Percentiles rank a stretch among this genome's conserved stretches.
These are phyloP conservation scores for Melaleuca alternifolia DNA, from an alignment of 345 rosid species.

Conservation along the genomic window DNA sequence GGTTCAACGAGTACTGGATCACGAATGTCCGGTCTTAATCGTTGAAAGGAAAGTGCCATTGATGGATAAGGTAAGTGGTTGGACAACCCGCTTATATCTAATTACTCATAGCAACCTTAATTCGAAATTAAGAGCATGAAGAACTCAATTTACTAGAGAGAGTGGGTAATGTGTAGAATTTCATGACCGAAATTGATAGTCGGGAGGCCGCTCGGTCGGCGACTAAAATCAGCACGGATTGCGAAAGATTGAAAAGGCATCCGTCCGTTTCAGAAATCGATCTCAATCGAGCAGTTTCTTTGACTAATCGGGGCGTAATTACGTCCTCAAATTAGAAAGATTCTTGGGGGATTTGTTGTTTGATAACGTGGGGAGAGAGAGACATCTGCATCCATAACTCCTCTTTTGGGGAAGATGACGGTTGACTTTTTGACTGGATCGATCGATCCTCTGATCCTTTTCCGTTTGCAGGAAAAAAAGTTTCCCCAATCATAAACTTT, in stretches of 20 bases:
- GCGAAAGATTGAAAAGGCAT: not conserved
- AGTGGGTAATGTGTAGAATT: not conserved
- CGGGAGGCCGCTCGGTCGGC: rapidly evolving
- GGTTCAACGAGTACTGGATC: not conserved
- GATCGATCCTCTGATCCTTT: not conserved
- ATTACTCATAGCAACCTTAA: not conserved
- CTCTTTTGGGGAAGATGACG: not conserved
- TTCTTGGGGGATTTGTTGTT: not conserved
- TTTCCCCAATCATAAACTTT: not conserved
- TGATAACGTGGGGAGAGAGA: not conserved
- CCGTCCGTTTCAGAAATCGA: not conserved
- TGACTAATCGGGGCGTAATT: not conserved
- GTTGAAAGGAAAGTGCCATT: not conserved
- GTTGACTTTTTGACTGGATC: not conserved
- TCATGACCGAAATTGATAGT: too few species aligned
- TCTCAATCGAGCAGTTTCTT: not conserved
- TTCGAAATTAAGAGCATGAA: not conserved
- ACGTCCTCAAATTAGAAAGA: not conserved
- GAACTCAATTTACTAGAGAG: not conserved
- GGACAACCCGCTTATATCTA: not conserved
- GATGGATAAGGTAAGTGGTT: not conserved
- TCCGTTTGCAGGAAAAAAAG: not conserved
- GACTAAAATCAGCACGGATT: not conserved
- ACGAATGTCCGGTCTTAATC: not conserved
- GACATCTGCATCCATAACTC: too few species aligned